A percentile compares a stretch with the other conserved stretches of the same genome.
phyloP scores from a whole-genome alignment of 345 rosid genomes.

The Acer saccharum region DNA sequence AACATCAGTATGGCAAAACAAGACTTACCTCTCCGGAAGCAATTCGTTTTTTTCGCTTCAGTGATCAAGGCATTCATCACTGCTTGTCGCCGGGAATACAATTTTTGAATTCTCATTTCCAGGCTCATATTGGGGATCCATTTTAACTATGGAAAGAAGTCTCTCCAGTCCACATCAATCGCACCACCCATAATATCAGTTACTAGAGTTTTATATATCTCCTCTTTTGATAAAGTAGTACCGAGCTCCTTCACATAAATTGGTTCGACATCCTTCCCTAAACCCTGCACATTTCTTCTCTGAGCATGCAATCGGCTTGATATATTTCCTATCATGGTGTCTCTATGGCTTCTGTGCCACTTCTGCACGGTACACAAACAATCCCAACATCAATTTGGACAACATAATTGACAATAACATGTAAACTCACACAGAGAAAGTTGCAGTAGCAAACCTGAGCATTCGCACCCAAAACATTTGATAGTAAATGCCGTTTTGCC shows the following conservation, averaged over 20 bases:
- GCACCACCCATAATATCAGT: constrained; percentile 81
- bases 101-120: constrained; percentile 50
- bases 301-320: constrained; percentile 43
- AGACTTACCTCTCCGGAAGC: constrained; percentile 54
- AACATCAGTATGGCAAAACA: not conserved
- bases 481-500: constrained; percentile 55
- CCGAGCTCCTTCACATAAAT: constrained; percentile 69
- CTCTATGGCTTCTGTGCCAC: constrained; percentile 58
- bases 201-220: constrained; percentile 56
- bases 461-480: constrained; percentile 58
- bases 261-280: constrained; percentile 67
- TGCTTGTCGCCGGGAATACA: constrained; percentile 53
- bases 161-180: constrained; percentile 91
- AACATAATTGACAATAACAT: not conserved
- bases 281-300: constrained; percentile 39
- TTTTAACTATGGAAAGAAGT: constrained; percentile 82
- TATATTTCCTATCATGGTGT: constrained; percentile 58
- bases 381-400: not conserved
- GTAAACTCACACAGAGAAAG: not conserved
- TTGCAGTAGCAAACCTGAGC: constrained; percentile 64
- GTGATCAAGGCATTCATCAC: constrained; percentile 67
- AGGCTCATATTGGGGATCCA: constrained; percentile 75
- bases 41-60: constrained; percentile 45
- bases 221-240: constrained; percentile 53
- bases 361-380: constrained; percentile 38